Evolutionary conservation across 352 stramenopile genomes (phyloP), one percentile per base, ranked within the genome.

Genomic region (Globisporangium echinulatum): DNA sequence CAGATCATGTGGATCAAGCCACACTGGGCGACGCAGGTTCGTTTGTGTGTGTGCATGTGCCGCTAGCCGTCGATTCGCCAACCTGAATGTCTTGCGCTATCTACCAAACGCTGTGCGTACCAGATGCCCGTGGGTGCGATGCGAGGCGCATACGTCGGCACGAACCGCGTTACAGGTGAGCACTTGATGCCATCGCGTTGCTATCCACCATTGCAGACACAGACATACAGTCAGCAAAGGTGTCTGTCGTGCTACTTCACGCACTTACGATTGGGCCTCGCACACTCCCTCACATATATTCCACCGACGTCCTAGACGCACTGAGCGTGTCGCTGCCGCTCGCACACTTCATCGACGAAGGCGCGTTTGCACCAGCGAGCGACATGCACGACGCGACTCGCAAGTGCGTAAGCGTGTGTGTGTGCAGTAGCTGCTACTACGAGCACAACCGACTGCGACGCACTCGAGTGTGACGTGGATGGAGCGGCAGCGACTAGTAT

Each of bases 1-100:
- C 70, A 77, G 42, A 66, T 96, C 62, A 76, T 76, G 49, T 96
- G 87, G 87, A 67, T 96, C 53, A 91, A 92, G 56, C 74, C 86
- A n/a, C 70, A 71, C 4, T 96, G 87, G 87, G 77, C 85, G 2
- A 66, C 47, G 11, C 87, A 96, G 66, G 79, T 85, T 51, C 8
- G 68, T 62, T 38, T 5, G 8, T n/a, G 37, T 15, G 17, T 6
- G 38, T 33, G 25, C 25, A 33, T 33, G 25, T 33, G 25, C 2
- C 25, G 25, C 25, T 33, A 33, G 25, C 25, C 25, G 25, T 33
- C 25, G 25, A 33, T 33, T 33, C 25, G 25, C 25, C 25, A 33
- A 33, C 2, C 25, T 33, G 25, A 33, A 33, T 33, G 25, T 33
- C 25, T 33, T 33, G 25, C 25, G 1, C 25, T 33, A 33, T 33